A percentile compares a stretch with the other conserved stretches of the same genome.
Conservation (phyloP, 2,329 filamentous ascomycete species). For the Neonectria sp. region DNA sequence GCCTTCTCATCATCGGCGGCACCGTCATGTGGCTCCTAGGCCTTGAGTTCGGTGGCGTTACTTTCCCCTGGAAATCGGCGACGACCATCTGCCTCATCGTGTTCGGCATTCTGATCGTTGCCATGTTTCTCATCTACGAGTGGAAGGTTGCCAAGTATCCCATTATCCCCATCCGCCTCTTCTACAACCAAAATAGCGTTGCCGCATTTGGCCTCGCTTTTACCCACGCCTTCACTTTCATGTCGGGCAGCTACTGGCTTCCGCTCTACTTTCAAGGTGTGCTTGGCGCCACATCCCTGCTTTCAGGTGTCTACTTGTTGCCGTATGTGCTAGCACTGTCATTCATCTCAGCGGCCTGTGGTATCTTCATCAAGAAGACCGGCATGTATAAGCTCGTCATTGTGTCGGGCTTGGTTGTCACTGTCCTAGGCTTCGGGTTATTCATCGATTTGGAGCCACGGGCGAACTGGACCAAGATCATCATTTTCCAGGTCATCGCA, state of each 20-base stretch:
- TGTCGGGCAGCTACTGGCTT: slow-evolving; percentile 83
- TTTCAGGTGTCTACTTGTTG: slow-evolving; percentile 82
- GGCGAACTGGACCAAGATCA: slow-evolving; percentile 68
- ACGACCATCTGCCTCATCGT: slow-evolving; percentile 84
- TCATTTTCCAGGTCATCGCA: slow-evolving; percentile 74
- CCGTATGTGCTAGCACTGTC: slow-evolving; percentile 79
- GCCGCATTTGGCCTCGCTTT: slow-evolving; percentile 78
- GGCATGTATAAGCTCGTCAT: slow-evolving; percentile 77
- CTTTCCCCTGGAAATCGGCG: slow-evolving; percentile 81
- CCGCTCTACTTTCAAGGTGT: slow-evolving; percentile 89
- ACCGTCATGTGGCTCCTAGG: slow-evolving; percentile 91
- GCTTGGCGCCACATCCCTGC: slow-evolving; percentile 76
- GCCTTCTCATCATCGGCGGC: slow-evolving; percentile 76
- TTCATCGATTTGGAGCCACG: slow-evolving; percentile 73
- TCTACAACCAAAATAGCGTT: slow-evolving; percentile 76
- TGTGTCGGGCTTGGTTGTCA: slow-evolving; percentile 69
- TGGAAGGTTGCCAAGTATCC: slow-evolving; percentile 82
- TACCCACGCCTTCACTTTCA: slow-evolving; percentile 83
- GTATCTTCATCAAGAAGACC: slow-evolving; percentile 73
- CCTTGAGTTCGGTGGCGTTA: slow-evolving; percentile 85
- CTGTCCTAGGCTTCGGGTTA: slow-evolving; percentile 76
- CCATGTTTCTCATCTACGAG: slow-evolving; percentile 80
- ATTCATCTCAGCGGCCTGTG: slow-evolving; percentile 70
- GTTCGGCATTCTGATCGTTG: slow-evolving; percentile 76
- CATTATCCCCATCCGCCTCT: slow-evolving; percentile 82